A percentile compares a stretch with the other conserved stretches of the same genome.
Conservation (phyloP, 2,329 filamentous ascomycete species). For the Neurospora sp. region DNA sequence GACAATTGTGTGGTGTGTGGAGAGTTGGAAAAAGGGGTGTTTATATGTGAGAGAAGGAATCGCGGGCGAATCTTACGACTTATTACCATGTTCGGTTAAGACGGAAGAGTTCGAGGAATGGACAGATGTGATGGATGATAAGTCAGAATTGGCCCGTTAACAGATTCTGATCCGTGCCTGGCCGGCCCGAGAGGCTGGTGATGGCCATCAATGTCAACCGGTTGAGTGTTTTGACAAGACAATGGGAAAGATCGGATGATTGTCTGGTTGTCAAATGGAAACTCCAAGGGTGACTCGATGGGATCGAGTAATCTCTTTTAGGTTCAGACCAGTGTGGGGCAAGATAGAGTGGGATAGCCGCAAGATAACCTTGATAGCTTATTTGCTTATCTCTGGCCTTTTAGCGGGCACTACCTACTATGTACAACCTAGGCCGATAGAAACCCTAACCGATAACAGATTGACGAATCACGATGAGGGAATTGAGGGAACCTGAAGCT, state of each 20-base stretch:
- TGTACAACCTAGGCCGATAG: neutral
- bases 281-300: conserved; percentile 32
- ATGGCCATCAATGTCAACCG: neutral
- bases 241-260: neutral
- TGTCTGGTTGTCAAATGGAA: neutral
- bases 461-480: neutral
- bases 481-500: neutral
- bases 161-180: neutral
- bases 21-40: neutral
- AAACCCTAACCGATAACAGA: neutral
- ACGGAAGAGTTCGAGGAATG: neutral
- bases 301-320: conserved; percentile 30
- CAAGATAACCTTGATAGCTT: conserved; percentile 7
- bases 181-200: neutral
- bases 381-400: conserved; percentile 1
- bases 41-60: neutral
- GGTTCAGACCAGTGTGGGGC: conserved; percentile 7
- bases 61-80: neutral
- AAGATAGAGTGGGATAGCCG: neutral
- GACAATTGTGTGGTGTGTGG: neutral
- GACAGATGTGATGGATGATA: neutral
- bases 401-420: neutral
- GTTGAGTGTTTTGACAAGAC: neutral
- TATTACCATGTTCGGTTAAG: neutral
- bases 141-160: neutral